Percentiles rank a stretch among this genome's conserved stretches.
Conservation (phyloP, 83 land plant genomes). For the Larix sibirica region DNA sequence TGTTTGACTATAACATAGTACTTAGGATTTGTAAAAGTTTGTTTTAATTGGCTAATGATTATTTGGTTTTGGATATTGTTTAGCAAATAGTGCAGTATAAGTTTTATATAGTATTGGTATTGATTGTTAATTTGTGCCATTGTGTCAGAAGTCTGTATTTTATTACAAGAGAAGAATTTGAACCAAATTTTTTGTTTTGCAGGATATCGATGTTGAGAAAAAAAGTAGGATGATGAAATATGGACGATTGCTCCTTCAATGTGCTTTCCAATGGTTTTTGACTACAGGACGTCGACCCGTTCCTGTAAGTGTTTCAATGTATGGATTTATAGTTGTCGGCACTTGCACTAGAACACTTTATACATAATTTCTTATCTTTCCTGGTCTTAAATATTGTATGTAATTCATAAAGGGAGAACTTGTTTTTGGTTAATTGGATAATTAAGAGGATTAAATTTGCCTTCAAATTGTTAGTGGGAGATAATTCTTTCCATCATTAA, state of each 20-base stretch:
- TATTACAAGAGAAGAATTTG: neutral
- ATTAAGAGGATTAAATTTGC: neutral
- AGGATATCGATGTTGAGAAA: constrained; percentile 12
- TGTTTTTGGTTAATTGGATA: neutral
- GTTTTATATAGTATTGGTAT: too few relatives aligned
- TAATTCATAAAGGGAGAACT: neutral
- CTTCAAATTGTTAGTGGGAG: neutral
- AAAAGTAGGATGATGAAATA: constrained; percentile 16
- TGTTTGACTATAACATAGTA: too few relatives aligned
- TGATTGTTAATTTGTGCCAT: too few relatives aligned
- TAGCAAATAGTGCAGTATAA: too few relatives aligned
- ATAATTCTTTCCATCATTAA: neutral
- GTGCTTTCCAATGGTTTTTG: constrained; percentile 35
- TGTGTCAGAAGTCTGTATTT: neutral
- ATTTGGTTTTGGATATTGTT: too few relatives aligned
- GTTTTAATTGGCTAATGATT: too few relatives aligned
- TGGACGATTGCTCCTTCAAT: constrained; percentile 30
- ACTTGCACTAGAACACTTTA: neutral
- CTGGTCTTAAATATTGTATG: neutral
- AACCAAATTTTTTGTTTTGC: neutral
- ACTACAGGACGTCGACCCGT: constrained; percentile 33
- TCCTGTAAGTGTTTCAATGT: constrained; percentile 19
- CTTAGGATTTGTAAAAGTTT: too few relatives aligned
- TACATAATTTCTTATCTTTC: neutral
- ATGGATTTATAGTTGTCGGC: neutral